Base-by-base conservation (phyloP, 2,329 filamentous ascomycete genomes). In the Cercospora citrullina region DNA sequence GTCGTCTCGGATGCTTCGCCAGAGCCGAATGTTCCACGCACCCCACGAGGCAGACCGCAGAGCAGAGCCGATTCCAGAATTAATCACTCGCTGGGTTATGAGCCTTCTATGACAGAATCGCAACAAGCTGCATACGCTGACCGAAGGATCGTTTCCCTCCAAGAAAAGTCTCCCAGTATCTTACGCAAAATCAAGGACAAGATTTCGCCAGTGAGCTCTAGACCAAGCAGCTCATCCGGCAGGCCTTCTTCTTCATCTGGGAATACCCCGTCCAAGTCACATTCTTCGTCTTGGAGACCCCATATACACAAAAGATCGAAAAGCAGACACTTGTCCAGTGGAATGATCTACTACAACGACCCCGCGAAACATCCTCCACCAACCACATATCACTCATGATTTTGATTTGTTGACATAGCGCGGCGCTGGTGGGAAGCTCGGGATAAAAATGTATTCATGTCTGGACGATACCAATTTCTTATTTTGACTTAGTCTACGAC, bases 301-400 rank as follows among this genome's bases (percentile, higher is more conserved):
- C 28, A 36, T 5, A 64, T 68, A 33, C 58, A 28, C 10, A 71
- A 64, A 36, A 64, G 67, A 12, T 58, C 60, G 4, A 68, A 65
- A 65, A 68, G 63, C 45, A 70, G 71, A 57, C 68, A 71, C 48
- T 66, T 73, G 36, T 73, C 73, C 31, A 73, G 70, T 65, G 71
- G 73, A 10, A 68, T 71, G 69, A 74, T 75, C 18, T 75, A 73
- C 58, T 69, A 71, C 39, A 63, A 68, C n/a, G 63, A 69, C 26
- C 69, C 70, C 6, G 69, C 63, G 63, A 69, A 70, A 61, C 65
- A 55, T 30, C 64, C 64, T 28, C 45, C 39, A 4, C 18, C 58
- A 2, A 57, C 51, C 21, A 60, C 42, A 59, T 67, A 63, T 64
- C 63, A 66, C 18, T 45, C 58, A 61, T 71, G 39, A 62, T 18